Base-by-base conservation (phyloP, 495 filamentous ascomycete genomes). In the Penicillium herquei region DNA sequence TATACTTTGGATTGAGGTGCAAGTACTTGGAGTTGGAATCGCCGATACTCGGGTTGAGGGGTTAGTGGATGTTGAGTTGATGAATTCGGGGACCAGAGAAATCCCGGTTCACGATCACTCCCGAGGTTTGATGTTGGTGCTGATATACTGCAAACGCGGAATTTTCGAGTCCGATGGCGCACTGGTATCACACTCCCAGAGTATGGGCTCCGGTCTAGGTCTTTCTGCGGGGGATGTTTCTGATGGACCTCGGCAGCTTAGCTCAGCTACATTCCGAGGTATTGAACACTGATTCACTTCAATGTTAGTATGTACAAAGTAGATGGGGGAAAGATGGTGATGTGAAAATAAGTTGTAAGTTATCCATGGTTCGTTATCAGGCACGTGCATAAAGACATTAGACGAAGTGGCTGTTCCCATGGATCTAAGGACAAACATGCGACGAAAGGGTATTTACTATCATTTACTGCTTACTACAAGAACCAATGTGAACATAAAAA, bases 191-290 rank as follows among this genome's bases (percentile, higher is more conserved):
- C 21, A 26, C 1, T 26, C 21, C 1, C 21, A 26, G 4, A 26
- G 4, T 26, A 26, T 26, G 21, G 21, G 21, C 21, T 26, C 21
- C 4, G 21, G 21, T 26, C 21, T 26, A 26, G 21, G 21, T 26
- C 21, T 26, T 26, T 26, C 46, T 21, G 41, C 56, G 64, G 62
- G 64, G 64, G 34, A 32, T 17, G 7, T 58, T 62, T 26, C 21
- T 48, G 52, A 56, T 40, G 57, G 57, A 58, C 67, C 65, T 66
- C 65, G 67, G 67, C 47, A 65, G 66, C 58, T 67, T 67, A 65
- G 54, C 61, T 67, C 63, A 65, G 60, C 63, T 49, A 37, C 11
- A 21, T 16, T 51, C 12, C 10, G 46, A 32, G 14, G 17, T 30
- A 9, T 4, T 21, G 40, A 18, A 18, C 42, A 18, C 42, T 26